These are phyloP conservation scores for Wickerhamiella sergipiensis DNA, from an alignment of 805 yeast species.

Conservation along the genomic window DNA sequence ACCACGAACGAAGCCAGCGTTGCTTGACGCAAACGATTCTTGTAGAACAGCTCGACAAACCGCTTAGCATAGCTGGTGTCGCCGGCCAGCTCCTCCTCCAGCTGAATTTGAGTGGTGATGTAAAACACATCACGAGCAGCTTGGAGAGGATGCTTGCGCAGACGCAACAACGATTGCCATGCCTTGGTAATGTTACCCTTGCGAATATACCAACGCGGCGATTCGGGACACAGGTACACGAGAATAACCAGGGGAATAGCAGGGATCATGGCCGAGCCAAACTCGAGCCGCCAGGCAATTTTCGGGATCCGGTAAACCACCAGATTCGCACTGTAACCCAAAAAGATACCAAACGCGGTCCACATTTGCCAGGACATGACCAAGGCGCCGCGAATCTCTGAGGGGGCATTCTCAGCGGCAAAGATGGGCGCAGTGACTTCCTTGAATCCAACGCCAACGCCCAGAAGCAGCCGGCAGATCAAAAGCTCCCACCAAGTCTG, in stretches of 20 bases:
- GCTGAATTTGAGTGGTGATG: slow-evolving; percentile 36
- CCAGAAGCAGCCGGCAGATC: slow-evolving; percentile 43
- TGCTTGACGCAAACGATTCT: slow-evolving; percentile 62
- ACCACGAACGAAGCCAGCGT: slow-evolving; percentile 65
- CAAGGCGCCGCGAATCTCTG: slow-evolving; percentile 44
- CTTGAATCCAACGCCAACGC: slow-evolving; percentile 52
- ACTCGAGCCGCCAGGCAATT: slow-evolving; percentile 50
- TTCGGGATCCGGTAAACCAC: slow-evolving; percentile 39
- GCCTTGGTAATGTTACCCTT: slow-evolving; percentile 38
- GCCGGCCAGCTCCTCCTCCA: slow-evolving; percentile 36
- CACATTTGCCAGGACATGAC: slow-evolving; percentile 63
- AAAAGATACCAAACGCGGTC: slow-evolving; percentile 60
- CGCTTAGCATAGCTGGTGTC: slow-evolving; percentile 6
- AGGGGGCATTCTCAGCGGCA: slow-evolving; percentile 48
- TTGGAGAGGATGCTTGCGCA: slow-evolving; percentile 34
- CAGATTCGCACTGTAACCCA: slow-evolving; percentile 46
- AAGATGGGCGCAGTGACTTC: slow-evolving; percentile 59
- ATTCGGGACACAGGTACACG: slow-evolving; percentile 48
- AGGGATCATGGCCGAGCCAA: slow-evolving; percentile 44
- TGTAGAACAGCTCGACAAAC: slow-evolving; percentile 7
- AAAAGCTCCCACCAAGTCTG: slow-evolving; percentile 47
- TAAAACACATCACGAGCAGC: slow-evolving; percentile 56
- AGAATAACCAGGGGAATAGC: slow-evolving; percentile 43
- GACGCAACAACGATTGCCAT: slow-evolving; percentile 31
- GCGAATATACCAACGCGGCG: slow-evolving; percentile 55